phyloP scores from a whole-genome alignment of 2,329 filamentous ascomycete species.

The Fusarium sp. region DNA sequence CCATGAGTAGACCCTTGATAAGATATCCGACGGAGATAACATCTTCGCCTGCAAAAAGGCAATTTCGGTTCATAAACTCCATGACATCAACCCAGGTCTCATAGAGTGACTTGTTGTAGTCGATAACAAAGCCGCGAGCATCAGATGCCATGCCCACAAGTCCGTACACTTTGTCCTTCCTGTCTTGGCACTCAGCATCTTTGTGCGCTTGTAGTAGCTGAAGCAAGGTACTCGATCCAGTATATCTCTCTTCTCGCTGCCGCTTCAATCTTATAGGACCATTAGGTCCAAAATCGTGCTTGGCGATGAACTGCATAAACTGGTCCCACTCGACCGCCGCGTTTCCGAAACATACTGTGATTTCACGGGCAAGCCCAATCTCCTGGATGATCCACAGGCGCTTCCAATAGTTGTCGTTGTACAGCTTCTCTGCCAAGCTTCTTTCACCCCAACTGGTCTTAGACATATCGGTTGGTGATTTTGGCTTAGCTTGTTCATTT shows the following conservation, averaged over 20 bases:
- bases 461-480: rapidly evolving
- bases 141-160: neutral
- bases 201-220: rapidly evolving
- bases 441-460: rapidly evolving
- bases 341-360: neutral
- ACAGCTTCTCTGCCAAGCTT: neutral
- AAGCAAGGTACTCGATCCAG: rapidly evolving
- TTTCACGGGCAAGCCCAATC: neutral
- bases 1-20: neutral
- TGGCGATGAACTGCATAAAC: neutral
- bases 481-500: rapidly evolving
- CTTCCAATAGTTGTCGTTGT: neutral
- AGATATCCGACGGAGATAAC: rapidly evolving
- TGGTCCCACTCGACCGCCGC: neutral
- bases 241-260: neutral
- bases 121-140: neutral
- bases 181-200: neutral
- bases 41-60: neutral
- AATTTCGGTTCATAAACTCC: neutral
- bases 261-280: neutral
- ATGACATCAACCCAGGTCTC: neutral
- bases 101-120: rapidly evolving
- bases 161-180: neutral
- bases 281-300: rapidly evolving
- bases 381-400: neutral